Conservation (phyloP, 2,329 filamentous ascomycete species). For the Colletotrichum lentis region DNA sequence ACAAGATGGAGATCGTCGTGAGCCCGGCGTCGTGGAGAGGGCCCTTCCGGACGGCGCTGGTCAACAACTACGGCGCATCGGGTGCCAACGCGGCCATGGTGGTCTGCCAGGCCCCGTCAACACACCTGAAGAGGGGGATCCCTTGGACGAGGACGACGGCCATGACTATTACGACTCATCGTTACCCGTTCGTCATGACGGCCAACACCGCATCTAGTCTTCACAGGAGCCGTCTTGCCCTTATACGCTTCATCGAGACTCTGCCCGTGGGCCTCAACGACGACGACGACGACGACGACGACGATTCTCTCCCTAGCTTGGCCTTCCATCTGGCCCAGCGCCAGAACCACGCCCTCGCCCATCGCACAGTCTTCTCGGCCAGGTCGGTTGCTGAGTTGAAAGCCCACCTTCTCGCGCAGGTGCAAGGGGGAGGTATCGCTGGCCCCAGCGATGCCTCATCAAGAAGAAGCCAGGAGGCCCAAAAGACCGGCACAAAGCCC, state of each 20-base stretch:
- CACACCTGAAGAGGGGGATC: no score
- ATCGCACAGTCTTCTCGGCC: neutral
- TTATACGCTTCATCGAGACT: neutral
- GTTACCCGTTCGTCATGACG: neutral
- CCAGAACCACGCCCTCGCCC: neutral
- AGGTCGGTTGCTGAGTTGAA: neutral
- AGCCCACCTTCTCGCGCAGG: neutral
- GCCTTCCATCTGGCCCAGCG: conserved; percentile 5
- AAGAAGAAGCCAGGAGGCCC: no score
- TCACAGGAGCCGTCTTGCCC: neutral
- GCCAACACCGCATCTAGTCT: neutral
- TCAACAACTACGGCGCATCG: conserved; percentile 50
- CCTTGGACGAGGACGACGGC: neutral
- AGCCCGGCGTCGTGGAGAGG: neutral
- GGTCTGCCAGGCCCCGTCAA: conserved; percentile 22
- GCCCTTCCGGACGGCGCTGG: conserved; percentile 40
- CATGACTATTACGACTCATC: neutral
- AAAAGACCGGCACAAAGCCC: conserved; percentile 22
- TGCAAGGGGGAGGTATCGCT: neutral
- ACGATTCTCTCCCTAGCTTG: neutral
- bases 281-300: neutral
- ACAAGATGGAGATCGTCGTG: neutral
- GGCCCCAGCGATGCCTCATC: no score
- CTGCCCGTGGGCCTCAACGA: neutral
- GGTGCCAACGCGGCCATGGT: conserved; percentile 42